Percentiles rank a stretch among this genome's conserved stretches.
Conservation (phyloP, 345 rosid species). For the Salix arbutifolia region DNA sequence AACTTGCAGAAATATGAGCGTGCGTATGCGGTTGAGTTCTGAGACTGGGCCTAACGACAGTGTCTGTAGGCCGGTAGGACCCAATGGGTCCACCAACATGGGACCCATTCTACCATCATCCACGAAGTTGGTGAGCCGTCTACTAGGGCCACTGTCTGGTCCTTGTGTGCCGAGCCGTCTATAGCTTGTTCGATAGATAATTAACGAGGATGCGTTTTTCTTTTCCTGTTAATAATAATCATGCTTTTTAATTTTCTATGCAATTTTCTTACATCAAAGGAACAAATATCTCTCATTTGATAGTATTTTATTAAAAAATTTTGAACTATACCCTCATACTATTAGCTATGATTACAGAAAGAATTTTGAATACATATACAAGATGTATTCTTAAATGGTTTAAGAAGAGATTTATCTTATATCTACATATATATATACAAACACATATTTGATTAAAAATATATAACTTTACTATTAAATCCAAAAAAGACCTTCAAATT, state of each 20-base stretch:
- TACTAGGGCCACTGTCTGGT: not conserved
- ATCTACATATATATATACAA: no score
- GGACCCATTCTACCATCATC: not conserved
- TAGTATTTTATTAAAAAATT: no score
- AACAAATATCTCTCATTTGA: not conserved
- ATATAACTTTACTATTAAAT: no score
- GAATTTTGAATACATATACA: no score
- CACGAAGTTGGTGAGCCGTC: not conserved
- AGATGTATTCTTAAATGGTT: no score
- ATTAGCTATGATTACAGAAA: no score
- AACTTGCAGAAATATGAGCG: not conserved
- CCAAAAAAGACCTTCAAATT: no score
- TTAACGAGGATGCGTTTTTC: not conserved
- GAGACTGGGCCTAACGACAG: constrained; percentile 11
- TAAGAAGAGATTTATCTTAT: no score
- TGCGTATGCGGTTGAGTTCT: not conserved
- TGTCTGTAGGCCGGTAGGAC: not conserved
- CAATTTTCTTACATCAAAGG: not conserved
- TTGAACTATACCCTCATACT: no score
- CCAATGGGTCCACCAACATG: not conserved
- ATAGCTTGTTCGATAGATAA: not conserved
- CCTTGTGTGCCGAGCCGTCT: not conserved
- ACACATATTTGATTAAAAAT: no score
- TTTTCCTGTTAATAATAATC: not conserved
- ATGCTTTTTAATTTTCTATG: not conserved